Evolutionary conservation across 2,329 filamentous ascomycete genomes (phyloP), one percentile per base, ranked within the genome.

Genomic region (Davidsoniella virescens): DNA sequence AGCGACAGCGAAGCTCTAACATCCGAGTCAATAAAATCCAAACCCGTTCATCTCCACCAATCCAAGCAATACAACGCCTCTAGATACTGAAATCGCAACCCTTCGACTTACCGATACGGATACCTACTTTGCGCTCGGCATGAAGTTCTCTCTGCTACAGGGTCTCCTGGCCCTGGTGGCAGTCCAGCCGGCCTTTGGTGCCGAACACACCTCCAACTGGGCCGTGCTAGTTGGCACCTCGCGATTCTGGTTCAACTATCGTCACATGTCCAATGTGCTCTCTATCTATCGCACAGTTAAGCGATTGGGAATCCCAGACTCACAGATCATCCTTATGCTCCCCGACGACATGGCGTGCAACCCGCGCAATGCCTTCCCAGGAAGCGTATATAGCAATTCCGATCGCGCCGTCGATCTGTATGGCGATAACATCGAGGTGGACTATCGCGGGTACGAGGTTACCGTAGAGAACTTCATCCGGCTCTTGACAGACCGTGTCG

Each of bases 331-430:
- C 63, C 83, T 98, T 57, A 96, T 98, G 88, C 78, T 98, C n/a
- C 92, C 92, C 18, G 92, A 98, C 65, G 92, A 98, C 69, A 96
- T 98, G 87, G 92, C 92, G 38, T 98, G 92, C 73, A 98, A 98
- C 67, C 92, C 92, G 29, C 87, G 92, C 60, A 98, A 98, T 64
- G 87, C 88, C 46, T 98, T 98, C 64, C 88, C 92, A 0, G 92
- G 92, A 48, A 95, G 88, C 49, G 92, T 98, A 26, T 98, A 96
- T 74, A 95, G 92, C 67, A 96, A 98, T 63, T 88, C 92, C 37
- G 88, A 95, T 64, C 84, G 92, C 56, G 87, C 87, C 7, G 82
- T 98, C 45, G 92, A 98, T 62, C 73, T 98, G 4, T 98, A 98
- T 64, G 92, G 93, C 55, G 88, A 96, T 70, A 95, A 95, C 64